Evolutionary conservation across 2,329 filamentous ascomycete species (phyloP), one percentile per base, ranked within the genome.

Genomic region (Pestalotiopsis sp.): DNA sequence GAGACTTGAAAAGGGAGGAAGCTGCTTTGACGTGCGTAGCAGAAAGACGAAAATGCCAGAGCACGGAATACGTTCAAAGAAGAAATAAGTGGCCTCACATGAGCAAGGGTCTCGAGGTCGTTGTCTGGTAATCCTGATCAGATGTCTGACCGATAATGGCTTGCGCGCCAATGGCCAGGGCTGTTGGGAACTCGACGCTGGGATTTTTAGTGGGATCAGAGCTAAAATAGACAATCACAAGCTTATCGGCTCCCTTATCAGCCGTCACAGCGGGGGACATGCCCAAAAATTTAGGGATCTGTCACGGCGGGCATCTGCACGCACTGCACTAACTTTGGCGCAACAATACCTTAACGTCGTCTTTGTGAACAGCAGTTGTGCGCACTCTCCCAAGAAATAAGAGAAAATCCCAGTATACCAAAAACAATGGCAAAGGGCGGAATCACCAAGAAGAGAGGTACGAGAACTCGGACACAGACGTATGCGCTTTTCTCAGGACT

Each of bases 371-470:
- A 11, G 20, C 25, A 27, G 11, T 13, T 27, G 23, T 27, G 23
- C 27, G 57, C 57, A 13, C 57, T n/a, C 45, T 27, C 14, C 23
- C 57, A 36, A 27, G 11, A 59, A 17, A 14, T 4, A 36, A 31
- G 13, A 39, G n/a, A 39, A 6, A 62, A 5, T 31, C 17, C 36
- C 59, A 17, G 12, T 31, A 45, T 13, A 49, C 25, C 20, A 20
- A 39, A 61, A 39, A 64, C 20, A 39, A 81, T 81, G 80, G 79
- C 73, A 1, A 81, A 81, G 72, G 75, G 75, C 38, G 69, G 65
- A 39, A 77, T 81, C 60, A 65, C 76, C 39, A 80, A 78, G 60
- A 80, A 78, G 71, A 74, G 74, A 70, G 75, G 78, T 75, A 60
- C 41, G 69, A 41, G 20, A 5, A 58, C 27, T 5, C 23, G 7